A percentile compares a stretch with the other conserved stretches of the same genome.
Conservation (phyloP, 768 basidiomycete species). For the Lanmaoa pseudosensibilis region DNA sequence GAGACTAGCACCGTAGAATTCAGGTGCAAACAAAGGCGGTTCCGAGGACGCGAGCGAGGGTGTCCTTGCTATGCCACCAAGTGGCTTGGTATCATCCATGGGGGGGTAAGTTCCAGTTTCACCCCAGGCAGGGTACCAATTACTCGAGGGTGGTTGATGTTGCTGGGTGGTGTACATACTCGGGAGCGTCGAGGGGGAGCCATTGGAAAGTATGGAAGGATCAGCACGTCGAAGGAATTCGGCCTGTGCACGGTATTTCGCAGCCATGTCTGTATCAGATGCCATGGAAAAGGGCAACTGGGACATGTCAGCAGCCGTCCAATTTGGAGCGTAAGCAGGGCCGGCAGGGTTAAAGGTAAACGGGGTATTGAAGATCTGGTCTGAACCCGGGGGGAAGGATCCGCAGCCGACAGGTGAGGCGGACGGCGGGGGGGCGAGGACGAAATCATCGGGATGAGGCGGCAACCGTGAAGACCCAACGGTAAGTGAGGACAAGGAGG, state of each 20-base stretch:
- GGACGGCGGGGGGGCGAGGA: conserved; percentile 40
- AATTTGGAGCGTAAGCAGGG: conserved; percentile 17
- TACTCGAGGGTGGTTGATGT: conserved; percentile 12
- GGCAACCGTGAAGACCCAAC: conserved; percentile 26
- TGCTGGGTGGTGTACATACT: conserved; percentile 22
- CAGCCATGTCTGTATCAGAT: conserved; percentile 41
- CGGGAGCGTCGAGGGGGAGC: conserved; percentile 7
- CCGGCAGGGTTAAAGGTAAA: conserved; percentile 31
- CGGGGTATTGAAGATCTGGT: conserved; percentile 32
- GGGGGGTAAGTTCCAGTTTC: conserved; percentile 23
- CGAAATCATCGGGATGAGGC: conserved; percentile 41
- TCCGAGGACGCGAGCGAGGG: conserved; percentile 25
- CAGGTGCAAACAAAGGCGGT: conserved; percentile 21
- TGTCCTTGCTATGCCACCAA: conserved; percentile 20
- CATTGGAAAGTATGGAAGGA: conserved; percentile 8
- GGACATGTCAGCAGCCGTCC: conserved; percentile 21
- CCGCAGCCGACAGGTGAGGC: conserved; percentile 29
- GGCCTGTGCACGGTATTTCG: conserved; percentile 48
- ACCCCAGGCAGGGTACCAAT: conserved; percentile 30
- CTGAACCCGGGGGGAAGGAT: conserved; percentile 17
- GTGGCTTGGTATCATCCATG: conserved; percentile 32
- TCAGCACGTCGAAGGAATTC: conserved; percentile 43
- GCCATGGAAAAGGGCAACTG: conserved; percentile 22
- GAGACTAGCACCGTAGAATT: conserved; percentile 16
- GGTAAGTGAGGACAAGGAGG: conserved; percentile 30